Conservation (phyloP, 2,329 filamentous ascomycete genomes). For the Didymella sp. region DNA sequence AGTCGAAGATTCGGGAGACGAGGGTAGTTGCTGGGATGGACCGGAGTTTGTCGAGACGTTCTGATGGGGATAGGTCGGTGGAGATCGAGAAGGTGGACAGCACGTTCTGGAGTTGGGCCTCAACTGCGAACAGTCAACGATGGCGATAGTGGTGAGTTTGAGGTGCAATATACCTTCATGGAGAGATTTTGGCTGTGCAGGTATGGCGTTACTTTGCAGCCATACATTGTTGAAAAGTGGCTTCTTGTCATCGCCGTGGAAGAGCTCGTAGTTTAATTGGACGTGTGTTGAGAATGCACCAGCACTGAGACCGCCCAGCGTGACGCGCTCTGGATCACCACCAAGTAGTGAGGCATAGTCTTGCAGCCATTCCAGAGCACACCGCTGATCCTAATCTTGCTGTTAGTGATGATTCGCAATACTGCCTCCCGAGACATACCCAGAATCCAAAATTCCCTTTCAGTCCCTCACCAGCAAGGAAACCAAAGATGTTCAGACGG, state of each 20-base stretch:
- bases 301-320: conserved; percentile 7
- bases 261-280: conserved; percentile 15
- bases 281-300: conserved; percentile 16
- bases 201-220: conserved; percentile 17
- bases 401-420: not conserved
- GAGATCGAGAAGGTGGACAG: conserved; percentile 2
- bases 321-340: conserved; percentile 6
- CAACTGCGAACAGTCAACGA: not conserved
- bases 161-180: not conserved
- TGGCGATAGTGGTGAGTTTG: too few relatives aligned
- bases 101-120: conserved; percentile 10
- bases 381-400: conserved; percentile 3
- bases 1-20: conserved; percentile 5
- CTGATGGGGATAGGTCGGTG: not conserved
- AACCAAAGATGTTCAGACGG: conserved; percentile 18
- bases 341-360: not conserved
- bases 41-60: conserved; percentile 4
- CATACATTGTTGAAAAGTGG: conserved; percentile 9
- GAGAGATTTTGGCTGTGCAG: conserved; percentile 13
- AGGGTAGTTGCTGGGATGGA: conserved; percentile 3
- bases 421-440: not conserved
- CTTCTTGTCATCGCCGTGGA: not conserved
- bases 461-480: conserved; percentile 13
- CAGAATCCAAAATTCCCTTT: conserved; percentile 16
- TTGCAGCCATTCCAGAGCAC: conserved; percentile 13